Evolutionary conservation across 306 rosid species (phyloP).

Genomic region (Prunus fruticosa): DNA sequence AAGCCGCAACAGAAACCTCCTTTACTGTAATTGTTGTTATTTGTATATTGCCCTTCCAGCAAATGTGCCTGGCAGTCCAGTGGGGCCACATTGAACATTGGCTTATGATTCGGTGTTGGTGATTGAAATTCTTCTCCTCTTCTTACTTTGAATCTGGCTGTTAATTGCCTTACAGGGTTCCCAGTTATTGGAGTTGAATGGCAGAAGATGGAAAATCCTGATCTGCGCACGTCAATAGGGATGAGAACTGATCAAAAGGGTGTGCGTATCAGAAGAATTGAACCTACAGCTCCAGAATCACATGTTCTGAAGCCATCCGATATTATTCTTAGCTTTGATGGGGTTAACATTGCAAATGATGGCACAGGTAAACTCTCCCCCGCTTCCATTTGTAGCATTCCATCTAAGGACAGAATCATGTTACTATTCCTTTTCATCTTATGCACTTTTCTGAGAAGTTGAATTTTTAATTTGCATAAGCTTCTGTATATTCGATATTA

Average conservation of each 20-base stretch:
- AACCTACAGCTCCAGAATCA: conserved; percentile 76
- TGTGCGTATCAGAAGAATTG: conserved; percentile 80
- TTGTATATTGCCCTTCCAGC: neutral
- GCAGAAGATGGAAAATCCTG: conserved; percentile 96
- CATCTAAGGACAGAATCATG: neutral
- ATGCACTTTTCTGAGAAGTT: neutral
- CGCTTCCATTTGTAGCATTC: no score
- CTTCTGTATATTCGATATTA: neutral
- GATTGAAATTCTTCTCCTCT: neutral
- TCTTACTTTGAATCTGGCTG: conserved; percentile 1
- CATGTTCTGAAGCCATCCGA: conserved; percentile 69
- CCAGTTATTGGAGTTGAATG: conserved; percentile 81
- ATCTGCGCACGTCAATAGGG: conserved; percentile 60
- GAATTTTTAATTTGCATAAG: neutral
- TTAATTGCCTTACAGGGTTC: conserved; percentile 43
- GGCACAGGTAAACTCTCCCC: conserved; percentile 57
- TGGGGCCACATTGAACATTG: neutral
- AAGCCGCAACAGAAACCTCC: neutral
- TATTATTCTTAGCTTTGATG: conserved; percentile 78
- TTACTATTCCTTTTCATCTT: neutral
- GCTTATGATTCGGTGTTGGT: neutral
- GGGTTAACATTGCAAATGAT: conserved; percentile 74
- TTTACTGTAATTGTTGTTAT: neutral
- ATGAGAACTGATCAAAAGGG: conserved; percentile 77
- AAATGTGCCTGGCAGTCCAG: neutral